A percentile compares a stretch with the other conserved stretches of the same genome.
Conservation (phyloP, 257 asterid genomes). For the Solanum medicagineum region DNA sequence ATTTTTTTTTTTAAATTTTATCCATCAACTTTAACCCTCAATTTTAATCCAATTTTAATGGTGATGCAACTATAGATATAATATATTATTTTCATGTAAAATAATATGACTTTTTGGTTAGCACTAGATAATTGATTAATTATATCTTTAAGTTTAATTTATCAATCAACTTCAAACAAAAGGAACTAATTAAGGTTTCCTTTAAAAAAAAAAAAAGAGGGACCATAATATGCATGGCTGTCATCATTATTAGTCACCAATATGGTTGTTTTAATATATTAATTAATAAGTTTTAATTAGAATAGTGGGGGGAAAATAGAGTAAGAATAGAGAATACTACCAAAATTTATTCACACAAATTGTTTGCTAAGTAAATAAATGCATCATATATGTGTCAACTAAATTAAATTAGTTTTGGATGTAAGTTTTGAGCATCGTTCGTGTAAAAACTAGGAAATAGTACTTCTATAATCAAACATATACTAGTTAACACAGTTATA, state of each 20-base stretch:
- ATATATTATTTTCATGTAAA: background rate
- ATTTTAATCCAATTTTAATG: too few species aligned
- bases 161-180: background rate
- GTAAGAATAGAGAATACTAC: background rate
- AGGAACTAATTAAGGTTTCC: background rate
- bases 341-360: background rate
- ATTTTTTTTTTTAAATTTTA: too few species aligned
- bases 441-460: background rate
- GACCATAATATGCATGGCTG: background rate
- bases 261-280: background rate
- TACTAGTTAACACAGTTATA: too few species aligned
- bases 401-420: background rate
- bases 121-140: background rate
- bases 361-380: background rate
- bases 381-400: background rate
- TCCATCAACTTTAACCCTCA: too few species aligned
- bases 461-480: too few species aligned
- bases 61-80: background rate
- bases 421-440: background rate
- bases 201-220: background rate
- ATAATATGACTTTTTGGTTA: background rate
- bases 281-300: background rate
- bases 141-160: background rate
- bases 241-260: background rate
- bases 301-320: background rate